A percentile compares a stretch with the other conserved stretches of the same genome.
phyloP scores from a whole-genome alignment of 108 stramenopile genomes.

The Cyclotella atomus region DNA sequence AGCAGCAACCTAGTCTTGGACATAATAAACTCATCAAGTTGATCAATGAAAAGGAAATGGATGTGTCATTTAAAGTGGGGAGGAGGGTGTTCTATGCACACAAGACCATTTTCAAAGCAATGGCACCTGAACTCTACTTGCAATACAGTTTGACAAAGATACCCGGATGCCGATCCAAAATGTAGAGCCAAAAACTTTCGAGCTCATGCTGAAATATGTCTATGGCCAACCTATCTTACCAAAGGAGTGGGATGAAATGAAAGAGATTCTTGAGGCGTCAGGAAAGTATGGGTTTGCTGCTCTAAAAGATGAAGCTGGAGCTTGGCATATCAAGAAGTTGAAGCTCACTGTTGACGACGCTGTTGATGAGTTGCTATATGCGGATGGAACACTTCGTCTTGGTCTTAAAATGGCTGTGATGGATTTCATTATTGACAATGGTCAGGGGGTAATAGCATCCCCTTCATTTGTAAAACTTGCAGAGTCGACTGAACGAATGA shows the following conservation, averaged over 20 bases:
- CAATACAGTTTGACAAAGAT: neutral
- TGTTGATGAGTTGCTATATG: neutral
- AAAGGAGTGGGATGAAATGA: neutral
- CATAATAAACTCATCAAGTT: neutral
- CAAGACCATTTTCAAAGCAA: slow-evolving; percentile 1
- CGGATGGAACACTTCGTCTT: neutral
- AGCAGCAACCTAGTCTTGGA: neutral
- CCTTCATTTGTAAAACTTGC: neutral
- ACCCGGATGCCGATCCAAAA: slow-evolving; percentile 3
- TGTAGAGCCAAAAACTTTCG: slow-evolving; percentile 5
- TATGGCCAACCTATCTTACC: slow-evolving; percentile 8
- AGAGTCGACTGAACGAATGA: neutral
- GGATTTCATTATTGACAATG: neutral
- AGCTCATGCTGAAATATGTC: slow-evolving; percentile 7
- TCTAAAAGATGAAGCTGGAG: neutral
- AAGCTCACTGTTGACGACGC: neutral
- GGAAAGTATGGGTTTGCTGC: neutral
- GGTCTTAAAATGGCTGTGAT: neutral
- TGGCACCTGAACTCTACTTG: slow-evolving; percentile 3
- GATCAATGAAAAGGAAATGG: neutral
- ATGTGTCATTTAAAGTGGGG: neutral
- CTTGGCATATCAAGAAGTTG: neutral
- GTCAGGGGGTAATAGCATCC: neutral
- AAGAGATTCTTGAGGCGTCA: slow-evolving; percentile 12
- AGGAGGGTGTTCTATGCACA: slow-evolving; percentile 5